Base-by-base conservation (phyloP, 2,329 filamentous ascomycete genomes). In the Tolypocladium sp. region DNA sequence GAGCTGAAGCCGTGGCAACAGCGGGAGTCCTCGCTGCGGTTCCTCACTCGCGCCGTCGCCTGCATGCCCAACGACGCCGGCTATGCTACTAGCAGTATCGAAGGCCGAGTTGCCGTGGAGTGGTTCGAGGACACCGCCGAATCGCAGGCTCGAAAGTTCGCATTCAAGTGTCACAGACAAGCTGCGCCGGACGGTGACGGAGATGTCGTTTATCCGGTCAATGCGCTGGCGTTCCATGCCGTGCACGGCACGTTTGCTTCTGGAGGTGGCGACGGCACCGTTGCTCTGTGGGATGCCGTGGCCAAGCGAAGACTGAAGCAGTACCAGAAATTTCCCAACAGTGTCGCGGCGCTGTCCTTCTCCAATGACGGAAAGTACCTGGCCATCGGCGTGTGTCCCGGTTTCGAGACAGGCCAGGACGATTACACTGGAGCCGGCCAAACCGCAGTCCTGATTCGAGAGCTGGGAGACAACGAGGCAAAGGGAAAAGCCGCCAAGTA, bases 61-160 rank as follows among this genome's bases (percentile, higher is more conserved):
- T 96, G 93, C 73, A 97, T 99, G 94, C 93, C 94, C 17, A 92
- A 94, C 67, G 94, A 97, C 65, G 90, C 89, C 13, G 94, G 94
- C 6, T 99, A 97, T 71, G 92, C 93, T 12, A 93, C 89, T 1
- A 91, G 86, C 60, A 92, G 88, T 68, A 99, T 99, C 68, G 94
- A 99, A 71, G 94, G 94, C 5, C 87, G 94, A 66, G 92, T 99
- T 2, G 93, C 92, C 0, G 94, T 99, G 1, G 94, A 99, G 74
- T 97, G 92, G 91, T 97, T 99, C 71, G 94, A 97, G 70, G 90
- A 94, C 20, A 90, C 86, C 6, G 79, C 86, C 49, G 90, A 93
- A 72, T 92, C 90, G 4, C 92, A 97, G 76, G 88, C 90, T 44
- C 85, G 92, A 65, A 97, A 97, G 74, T 99, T 97, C 73, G 94